phyloP scores from a whole-genome alignment of 129 eudicot species.

The Apium graveolens region DNA sequence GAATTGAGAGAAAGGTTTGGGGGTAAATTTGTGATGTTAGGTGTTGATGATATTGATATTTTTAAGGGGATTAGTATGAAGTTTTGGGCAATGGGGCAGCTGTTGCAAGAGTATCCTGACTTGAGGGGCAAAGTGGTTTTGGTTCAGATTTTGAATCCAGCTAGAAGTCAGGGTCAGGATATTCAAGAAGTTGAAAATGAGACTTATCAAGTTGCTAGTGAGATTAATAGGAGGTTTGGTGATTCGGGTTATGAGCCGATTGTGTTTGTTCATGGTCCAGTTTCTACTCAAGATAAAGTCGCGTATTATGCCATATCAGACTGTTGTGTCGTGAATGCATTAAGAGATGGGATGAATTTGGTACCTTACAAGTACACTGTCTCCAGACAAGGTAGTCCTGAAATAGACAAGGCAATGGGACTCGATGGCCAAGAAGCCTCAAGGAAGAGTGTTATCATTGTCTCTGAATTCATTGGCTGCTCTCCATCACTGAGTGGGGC shows the following conservation, averaged over 20 bases:
- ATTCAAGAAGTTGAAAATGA: constrained; percentile 59
- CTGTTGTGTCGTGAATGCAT: constrained; percentile 83
- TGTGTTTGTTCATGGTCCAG: constrained; percentile 65
- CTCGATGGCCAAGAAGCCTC: constrained; percentile 14
- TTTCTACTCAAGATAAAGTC: constrained; percentile 64
- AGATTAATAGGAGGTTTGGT: constrained; percentile 55
- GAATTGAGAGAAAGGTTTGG: constrained; percentile 43
- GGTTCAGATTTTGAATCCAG: constrained; percentile 75
- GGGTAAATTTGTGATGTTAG: constrained; percentile 66
- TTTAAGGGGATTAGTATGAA: constrained; percentile 84
- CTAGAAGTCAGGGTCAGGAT: constrained; percentile 76
- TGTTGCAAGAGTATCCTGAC: constrained; percentile 44
- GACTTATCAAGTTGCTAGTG: constrained; percentile 42
- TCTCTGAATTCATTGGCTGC: constrained; percentile 89
- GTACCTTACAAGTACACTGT: constrained; percentile 89
- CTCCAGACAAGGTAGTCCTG: constrained; percentile 57
- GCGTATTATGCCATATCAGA: constrained; percentile 72
- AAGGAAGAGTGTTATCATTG: constrained; percentile 68
- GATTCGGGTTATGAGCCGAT: constrained; percentile 56
- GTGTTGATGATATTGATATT: constrained; percentile 95
- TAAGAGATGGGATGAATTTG: constrained; percentile 96
- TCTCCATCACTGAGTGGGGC: constrained; percentile 95
- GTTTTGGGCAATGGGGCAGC: constrained; percentile 74
- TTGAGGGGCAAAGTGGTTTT: constrained; percentile 60
- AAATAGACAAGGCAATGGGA: constrained; percentile 51